Conservation (phyloP, 2,329 filamentous ascomycete genomes). For the Microsporum ferrugineum region DNA sequence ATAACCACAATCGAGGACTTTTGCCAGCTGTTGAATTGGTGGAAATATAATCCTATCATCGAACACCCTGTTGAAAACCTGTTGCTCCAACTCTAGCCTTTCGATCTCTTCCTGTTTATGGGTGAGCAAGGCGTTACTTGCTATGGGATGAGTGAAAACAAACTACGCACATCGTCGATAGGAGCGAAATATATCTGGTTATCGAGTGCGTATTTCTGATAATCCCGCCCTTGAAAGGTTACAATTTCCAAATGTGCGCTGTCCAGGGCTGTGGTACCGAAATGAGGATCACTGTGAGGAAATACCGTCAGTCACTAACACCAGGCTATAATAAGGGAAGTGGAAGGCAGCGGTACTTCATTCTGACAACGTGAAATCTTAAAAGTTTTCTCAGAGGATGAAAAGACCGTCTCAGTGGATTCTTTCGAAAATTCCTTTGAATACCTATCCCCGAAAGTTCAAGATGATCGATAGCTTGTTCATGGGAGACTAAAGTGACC, state of each 20-base stretch:
- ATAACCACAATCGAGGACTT: conserved; percentile 61
- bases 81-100: conserved; percentile 52
- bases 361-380: neutral
- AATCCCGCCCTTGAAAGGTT: conserved; percentile 51
- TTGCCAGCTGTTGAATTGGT: conserved; percentile 46
- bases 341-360: neutral
- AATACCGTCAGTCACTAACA: conserved; percentile 18
- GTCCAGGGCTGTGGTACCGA: conserved; percentile 43
- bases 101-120: conserved; percentile 52
- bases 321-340: neutral
- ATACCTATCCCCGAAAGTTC: neutral
- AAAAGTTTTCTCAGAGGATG: neutral
- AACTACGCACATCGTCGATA: conserved; percentile 53
- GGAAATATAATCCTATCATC: conserved; percentile 59
- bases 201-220: conserved; percentile 55
- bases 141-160: neutral
- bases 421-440: neutral
- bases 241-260: conserved; percentile 49
- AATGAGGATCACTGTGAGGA: conserved; percentile 32
- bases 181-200: conserved; percentile 57
- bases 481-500: neutral
- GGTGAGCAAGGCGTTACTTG: neutral
- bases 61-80: conserved; percentile 52
- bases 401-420: neutral
- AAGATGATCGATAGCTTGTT: neutral